Base-by-base conservation (phyloP, 2,329 filamentous ascomycete genomes). In the Mollisiaceae sp. region DNA sequence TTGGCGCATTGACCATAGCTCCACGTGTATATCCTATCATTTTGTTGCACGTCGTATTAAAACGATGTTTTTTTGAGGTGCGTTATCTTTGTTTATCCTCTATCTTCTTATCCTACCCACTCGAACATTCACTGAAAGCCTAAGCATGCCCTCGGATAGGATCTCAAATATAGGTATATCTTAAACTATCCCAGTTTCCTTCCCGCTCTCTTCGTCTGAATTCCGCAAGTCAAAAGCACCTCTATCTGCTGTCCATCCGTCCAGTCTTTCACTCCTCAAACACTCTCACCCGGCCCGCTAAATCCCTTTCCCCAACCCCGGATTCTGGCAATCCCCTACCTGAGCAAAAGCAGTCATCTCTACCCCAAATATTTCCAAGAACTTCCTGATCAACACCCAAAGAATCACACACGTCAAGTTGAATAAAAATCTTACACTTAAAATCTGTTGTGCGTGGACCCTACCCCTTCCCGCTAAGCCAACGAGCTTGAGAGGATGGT, bases 311-410 rank as follows among this genome's bases (percentile, higher is more conserved):
- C 50, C 18, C 27, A 27, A 18, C 18, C 50, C 50, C 22, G 50
- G 50, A 27, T 54, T 54, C 27, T 54, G 50, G 18, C 18, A 54
- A 8, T 54, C 50, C n/a, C 50, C 50, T 3, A 54, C 50, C 24
- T 32, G 14, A 3, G 50, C 50, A 8, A 54, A 32, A 15, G 50
- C 50, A 54, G 9, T 54, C 4, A 54, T 27, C 14, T 24, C 32
- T 54, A 54, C 32, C 24, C 50, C 50, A 32, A 54, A 54, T 14
- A 32, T 27, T 18, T 54, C 50, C 24, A 54, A 54, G 50, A 54
- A 54, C 50, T 54, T 54, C 50, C 50, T 27, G 24, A 54, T 54
- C 50, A 54, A 35, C 22, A 54, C 50, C 50, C 50, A 54, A 8
- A 54, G 32, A 18, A 54, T 54, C 2, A 54, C 50, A 35, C 50